Base-by-base conservation (phyloP, 2,329 filamentous ascomycete species). In the Magnaporthiopsis rhizophila region DNA sequence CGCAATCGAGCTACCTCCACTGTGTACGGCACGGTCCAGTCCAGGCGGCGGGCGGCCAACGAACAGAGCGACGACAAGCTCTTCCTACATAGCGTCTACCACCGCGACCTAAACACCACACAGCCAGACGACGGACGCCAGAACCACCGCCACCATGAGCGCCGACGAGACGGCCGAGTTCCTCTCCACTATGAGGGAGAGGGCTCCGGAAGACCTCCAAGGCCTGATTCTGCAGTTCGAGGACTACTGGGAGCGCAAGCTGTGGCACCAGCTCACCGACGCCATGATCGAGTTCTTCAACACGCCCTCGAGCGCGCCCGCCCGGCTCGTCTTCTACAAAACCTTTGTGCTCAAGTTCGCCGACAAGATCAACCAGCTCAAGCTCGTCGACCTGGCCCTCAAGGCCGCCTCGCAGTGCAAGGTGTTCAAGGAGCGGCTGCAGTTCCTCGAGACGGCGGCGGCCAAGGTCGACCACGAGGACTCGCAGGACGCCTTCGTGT, bases 241-340 rank as follows among this genome's bases (percentile, higher is more conserved):
- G 81, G 92, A 96, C 75, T 91, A 88, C 74, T 99, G 95, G 95
- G 95, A 99, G 82, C 89, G 94, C 72, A 97, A 97, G 81, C 85
- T 99, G 79, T 99, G 95, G 95, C 95, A 99, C 81, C 93, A 99
- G 80, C 89, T 99, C 70, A 99, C 95, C 50, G 90, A 97, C 74
- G 83, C 89, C 63, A 85, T 99, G 65, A 82, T 97, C 71, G 85
- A 90, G 69, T 97, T 94, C 84, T 99, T 97, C 81, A 88, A 88
- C 72, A 80, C 91, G 71, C 84, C 90, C 59, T 86, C 88, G 74
- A 98, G 93, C 78, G 89, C 87, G 65, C 83, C 86, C 65, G 92
- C 96, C 80, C 89, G 94, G 73, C 85, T 99, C 80, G 82, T 88
- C 66, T 89, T 99, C 77, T 99, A 95, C 83, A 92, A 95, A 79